phyloP scores from a whole-genome alignment of 2,329 filamentous ascomycete genomes.

The Xylariaceae sp. region DNA sequence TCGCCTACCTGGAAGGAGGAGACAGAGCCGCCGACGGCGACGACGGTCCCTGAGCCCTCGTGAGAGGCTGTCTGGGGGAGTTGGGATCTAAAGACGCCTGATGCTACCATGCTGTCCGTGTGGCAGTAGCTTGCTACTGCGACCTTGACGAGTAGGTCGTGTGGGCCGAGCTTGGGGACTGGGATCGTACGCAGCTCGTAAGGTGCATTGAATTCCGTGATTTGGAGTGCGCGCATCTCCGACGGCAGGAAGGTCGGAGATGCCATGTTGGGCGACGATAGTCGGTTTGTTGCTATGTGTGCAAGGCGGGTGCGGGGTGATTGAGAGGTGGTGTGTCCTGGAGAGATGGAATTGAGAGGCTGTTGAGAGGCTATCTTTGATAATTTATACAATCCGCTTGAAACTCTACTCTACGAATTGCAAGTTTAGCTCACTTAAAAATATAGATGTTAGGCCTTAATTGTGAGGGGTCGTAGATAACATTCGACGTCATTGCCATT shows the following conservation, averaged over 20 bases:
- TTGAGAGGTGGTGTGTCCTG: neutral
- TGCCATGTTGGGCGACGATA: slow-evolving; percentile 6
- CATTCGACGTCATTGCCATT: neutral
- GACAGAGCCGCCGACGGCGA: slow-evolving; percentile 51
- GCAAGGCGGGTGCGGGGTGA: too few species aligned
- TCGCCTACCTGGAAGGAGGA: slow-evolving; percentile 56
- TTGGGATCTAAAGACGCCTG: slow-evolving; percentile 54
- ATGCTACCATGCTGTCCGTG: slow-evolving; percentile 63
- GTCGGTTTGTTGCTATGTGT: too few species aligned
- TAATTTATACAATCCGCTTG: too few species aligned
- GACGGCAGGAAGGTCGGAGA: slow-evolving; percentile 17
- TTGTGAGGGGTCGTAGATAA: neutral
- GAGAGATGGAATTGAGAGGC: too few species aligned
- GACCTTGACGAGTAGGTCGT: slow-evolving; percentile 66
- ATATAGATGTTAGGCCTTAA: neutral
- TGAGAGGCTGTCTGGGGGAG: slow-evolving; percentile 63
- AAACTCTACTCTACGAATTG: too few species aligned
- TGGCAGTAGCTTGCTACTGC: slow-evolving; percentile 68
- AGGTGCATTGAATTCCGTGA: slow-evolving; percentile 57
- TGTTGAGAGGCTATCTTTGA: too few species aligned
- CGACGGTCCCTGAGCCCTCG: slow-evolving; percentile 63
- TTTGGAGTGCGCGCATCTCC: slow-evolving; percentile 43
- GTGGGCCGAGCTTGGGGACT: slow-evolving; percentile 54
- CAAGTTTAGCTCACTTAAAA: neutral
- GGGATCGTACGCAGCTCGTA: slow-evolving; percentile 59